Conservation (phyloP, 2,329 filamentous ascomycete genomes). For the Ascocoryne sarcoides region DNA sequence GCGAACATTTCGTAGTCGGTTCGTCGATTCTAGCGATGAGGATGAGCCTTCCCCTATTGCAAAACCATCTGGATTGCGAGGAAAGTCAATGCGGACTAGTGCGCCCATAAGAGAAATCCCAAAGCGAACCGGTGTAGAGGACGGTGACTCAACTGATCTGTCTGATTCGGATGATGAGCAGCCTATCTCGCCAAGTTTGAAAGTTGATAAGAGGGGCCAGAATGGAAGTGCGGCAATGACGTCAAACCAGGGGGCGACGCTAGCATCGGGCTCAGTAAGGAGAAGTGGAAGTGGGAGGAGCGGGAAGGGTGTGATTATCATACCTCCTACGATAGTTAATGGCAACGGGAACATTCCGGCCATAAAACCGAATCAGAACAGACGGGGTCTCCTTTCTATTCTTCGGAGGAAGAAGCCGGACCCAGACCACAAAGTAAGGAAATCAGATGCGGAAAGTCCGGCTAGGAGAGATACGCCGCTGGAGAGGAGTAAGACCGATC, state of each 20-base stretch:
- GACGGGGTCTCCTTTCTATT: slow-evolving; percentile 45
- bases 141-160: slow-evolving; percentile 51
- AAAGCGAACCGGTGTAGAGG: slow-evolving; percentile 37
- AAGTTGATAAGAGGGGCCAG: slow-evolving; percentile 5
- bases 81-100: too few relatives aligned
- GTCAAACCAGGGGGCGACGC: slow-evolving; percentile 10
- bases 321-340: too few relatives aligned
- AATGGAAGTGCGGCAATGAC: slow-evolving; percentile 10
- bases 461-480: slow-evolving; percentile 54
- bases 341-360: slow-evolving; percentile 25
- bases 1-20: slow-evolving; percentile 38
- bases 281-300: slow-evolving; percentile 31
- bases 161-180: slow-evolving; percentile 51
- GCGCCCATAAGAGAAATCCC: too few relatives aligned
- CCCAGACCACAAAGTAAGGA: slow-evolving; percentile 42
- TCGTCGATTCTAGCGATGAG: slow-evolving; percentile 57
- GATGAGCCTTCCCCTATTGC: slow-evolving; percentile 22
- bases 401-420: slow-evolving; percentile 57
- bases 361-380: slow-evolving; percentile 27
- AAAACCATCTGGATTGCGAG: slow-evolving; percentile 4
- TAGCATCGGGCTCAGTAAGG: slow-evolving; percentile 28
- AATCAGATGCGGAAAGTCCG: slow-evolving; percentile 46
- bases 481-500: slow-evolving; percentile 48
- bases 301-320: slow-evolving; percentile 14
- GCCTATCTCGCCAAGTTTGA: slow-evolving; percentile 21